These are phyloP conservation scores for Thymus quinquecostatus DNA, from an alignment of 257 asterid species.

Conservation along the genomic window DNA sequence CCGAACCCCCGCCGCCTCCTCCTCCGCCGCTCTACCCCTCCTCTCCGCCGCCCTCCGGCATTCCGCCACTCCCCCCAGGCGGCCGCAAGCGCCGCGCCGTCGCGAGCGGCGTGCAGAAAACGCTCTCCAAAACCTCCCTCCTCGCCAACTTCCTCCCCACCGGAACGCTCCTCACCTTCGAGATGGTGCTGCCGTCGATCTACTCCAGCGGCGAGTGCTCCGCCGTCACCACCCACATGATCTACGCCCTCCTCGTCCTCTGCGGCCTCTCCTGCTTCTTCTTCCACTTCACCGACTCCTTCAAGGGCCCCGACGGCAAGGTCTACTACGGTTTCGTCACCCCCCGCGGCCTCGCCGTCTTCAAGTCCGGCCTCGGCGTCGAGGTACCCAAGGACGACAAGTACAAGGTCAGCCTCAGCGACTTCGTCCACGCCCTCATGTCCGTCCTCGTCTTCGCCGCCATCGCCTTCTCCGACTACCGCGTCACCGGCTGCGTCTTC, in stretches of 20 bases:
- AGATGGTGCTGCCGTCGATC: constrained; percentile 86
- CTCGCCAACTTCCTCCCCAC: constrained; percentile 91
- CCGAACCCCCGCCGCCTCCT: constrained; percentile 40
- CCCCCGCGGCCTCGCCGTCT: constrained; percentile 67
- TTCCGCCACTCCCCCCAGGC: constrained; percentile 27
- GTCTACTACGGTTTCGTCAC: constrained; percentile 85
- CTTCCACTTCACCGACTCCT: constrained; percentile 95
- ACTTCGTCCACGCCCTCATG: constrained; percentile 85
- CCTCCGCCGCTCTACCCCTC: constrained; percentile 43
- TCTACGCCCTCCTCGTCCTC: constrained; percentile 54
- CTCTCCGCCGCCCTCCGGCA: constrained; percentile 21
- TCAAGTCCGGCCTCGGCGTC: constrained; percentile 69
- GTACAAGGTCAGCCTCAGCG: constrained; percentile 63
- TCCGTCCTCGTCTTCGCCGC: constrained; percentile 78
- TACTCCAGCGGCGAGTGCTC: constrained; percentile 71
- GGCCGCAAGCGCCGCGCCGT: constrained; percentile 59
- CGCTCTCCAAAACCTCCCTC: constrained; percentile 77
- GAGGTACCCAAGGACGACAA: constrained; percentile 71
- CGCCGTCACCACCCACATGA: constrained; percentile 64
- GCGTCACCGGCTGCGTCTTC: constrained; percentile 78
- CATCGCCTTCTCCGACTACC: constrained; percentile 78
- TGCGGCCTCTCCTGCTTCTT: constrained; percentile 86
- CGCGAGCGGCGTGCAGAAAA: constrained; percentile 85
- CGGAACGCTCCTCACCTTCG: constrained; percentile 90
- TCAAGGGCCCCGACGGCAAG: constrained; percentile 76